A percentile compares a stretch with the other conserved stretches of the same genome.
phyloP scores from a whole-genome alignment of 306 rosid genomes.

The Prunus mume region DNA sequence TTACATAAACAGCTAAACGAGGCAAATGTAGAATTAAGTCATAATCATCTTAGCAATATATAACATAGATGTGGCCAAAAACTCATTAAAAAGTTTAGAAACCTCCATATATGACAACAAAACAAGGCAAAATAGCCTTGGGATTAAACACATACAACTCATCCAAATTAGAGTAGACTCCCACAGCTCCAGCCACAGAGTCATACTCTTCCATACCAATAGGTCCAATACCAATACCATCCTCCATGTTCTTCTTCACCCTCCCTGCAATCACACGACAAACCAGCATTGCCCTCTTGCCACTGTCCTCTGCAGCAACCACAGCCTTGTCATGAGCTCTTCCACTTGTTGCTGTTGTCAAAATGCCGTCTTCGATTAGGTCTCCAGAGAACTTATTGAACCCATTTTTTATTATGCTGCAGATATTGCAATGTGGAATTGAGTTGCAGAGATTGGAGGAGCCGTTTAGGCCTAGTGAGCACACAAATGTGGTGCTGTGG shows the following conservation, averaged over 20 bases:
- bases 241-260: constrained; percentile 79
- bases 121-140: constrained; percentile 91
- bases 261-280: constrained; percentile 97
- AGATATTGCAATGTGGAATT: constrained; percentile 59
- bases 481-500: constrained; percentile 71
- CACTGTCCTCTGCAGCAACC: constrained; percentile 22
- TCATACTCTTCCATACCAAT: constrained; percentile 73
- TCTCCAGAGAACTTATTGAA: constrained; percentile 43
- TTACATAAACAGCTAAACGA: too few relatives aligned
- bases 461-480: constrained; percentile 85
- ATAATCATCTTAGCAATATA: neutral
- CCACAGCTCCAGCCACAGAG: constrained; percentile 68
- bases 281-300: constrained; percentile 87
- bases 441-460: constrained; percentile 84
- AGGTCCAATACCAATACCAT: constrained; percentile 7
- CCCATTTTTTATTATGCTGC: constrained; percentile 73
- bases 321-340: constrained; percentile 76
- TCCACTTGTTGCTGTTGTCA: constrained; percentile 90
- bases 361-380: constrained; percentile 41
- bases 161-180: constrained; percentile 85
- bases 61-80: constrained; percentile 8
- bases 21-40: neutral
- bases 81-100: constrained; percentile 35
- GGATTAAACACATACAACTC: constrained; percentile 79
- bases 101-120: constrained; percentile 86